Percentiles rank a stretch among this genome's conserved stretches.
Conservation (phyloP, 805 yeast species). For the Saccharomycopsis sp. region DNA sequence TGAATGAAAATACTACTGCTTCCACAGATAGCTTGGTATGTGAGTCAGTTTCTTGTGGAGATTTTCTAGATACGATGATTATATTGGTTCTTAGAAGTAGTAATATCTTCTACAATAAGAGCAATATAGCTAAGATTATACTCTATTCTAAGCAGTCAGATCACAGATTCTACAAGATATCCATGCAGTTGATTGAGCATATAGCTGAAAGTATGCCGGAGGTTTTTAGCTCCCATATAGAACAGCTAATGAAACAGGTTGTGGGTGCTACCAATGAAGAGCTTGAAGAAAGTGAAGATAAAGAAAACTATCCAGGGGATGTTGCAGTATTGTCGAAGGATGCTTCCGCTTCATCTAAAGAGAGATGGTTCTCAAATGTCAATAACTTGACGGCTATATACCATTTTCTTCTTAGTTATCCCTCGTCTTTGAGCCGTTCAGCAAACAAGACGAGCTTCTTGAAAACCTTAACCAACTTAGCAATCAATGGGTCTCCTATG, state of each 20-base stretch:
- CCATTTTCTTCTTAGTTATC: conserved; percentile 48
- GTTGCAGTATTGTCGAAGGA: not conserved
- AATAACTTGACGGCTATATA: conserved; percentile 52
- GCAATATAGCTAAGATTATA: conserved; percentile 53
- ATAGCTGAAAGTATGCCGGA: conserved; percentile 57
- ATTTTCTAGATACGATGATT: conserved; percentile 47
- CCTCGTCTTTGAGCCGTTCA: conserved; percentile 41
- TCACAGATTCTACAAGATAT: conserved; percentile 28
- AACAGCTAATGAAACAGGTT: conserved; percentile 36
- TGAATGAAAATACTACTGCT: not conserved
- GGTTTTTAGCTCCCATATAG: conserved; percentile 54
- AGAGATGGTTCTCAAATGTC: conserved; percentile 19
- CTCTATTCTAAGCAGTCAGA: conserved; percentile 35
- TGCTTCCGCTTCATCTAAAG: not conserved
- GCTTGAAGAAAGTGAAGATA: conserved; percentile 4
- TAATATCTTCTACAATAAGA: conserved; percentile 54
- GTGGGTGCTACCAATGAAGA: conserved; percentile 10
- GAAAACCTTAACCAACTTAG: conserved; percentile 34
- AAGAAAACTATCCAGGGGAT: conserved; percentile 3
- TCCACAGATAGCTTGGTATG: not conserved
- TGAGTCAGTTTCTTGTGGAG: conserved; percentile 32
- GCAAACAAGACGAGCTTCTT: conserved; percentile 35
- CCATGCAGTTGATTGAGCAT: conserved; percentile 51
- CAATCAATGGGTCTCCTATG: conserved; percentile 40
- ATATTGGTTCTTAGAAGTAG: conserved; percentile 58